Percentiles rank a stretch among this genome's conserved stretches.
These are phyloP conservation scores for Rauvolfia tetraphylla DNA, from an alignment of 257 asterid genomes.

Conservation along the genomic window DNA sequence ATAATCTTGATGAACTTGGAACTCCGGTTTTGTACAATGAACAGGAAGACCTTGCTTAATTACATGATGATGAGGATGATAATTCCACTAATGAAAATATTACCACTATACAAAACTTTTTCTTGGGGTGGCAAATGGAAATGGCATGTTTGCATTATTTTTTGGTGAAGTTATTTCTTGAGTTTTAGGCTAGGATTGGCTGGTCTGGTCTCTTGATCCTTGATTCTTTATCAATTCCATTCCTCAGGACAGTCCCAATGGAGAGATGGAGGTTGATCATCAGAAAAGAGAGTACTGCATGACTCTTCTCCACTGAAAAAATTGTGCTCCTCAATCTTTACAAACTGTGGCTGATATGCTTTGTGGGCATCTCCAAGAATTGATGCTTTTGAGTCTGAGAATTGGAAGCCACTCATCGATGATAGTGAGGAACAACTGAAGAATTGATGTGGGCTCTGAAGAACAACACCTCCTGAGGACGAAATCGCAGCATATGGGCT, in stretches of 20 bases:
- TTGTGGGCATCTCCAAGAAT: slow-evolving; percentile 45
- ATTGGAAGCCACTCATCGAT: slow-evolving; percentile 22
- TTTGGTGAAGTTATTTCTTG: background rate
- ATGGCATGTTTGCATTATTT: background rate
- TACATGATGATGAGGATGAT: background rate
- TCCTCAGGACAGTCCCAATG: slow-evolving; percentile 71
- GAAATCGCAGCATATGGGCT: slow-evolving; percentile 53
- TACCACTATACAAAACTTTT: slow-evolving; percentile 45
- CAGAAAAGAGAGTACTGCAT: slow-evolving; percentile 66
- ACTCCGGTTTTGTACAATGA: slow-evolving; percentile 17
- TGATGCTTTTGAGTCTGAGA: slow-evolving; percentile 27
- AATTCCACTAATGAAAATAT: slow-evolving; percentile 13
- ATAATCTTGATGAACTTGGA: background rate
- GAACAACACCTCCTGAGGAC: slow-evolving; percentile 36
- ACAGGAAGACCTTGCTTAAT: background rate
- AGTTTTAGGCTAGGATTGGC: background rate
- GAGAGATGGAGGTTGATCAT: slow-evolving; percentile 82
- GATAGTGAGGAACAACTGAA: slow-evolving; percentile 16
- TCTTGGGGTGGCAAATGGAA: slow-evolving; percentile 4
- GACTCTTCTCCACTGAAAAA: slow-evolving; percentile 69
- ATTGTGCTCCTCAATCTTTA: slow-evolving; percentile 79
- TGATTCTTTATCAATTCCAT: slow-evolving; percentile 48
- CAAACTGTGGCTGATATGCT: slow-evolving; percentile 48
- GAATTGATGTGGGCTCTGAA: slow-evolving; percentile 27
- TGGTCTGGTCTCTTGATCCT: background rate